Percentiles rank a stretch among this genome's conserved stretches.
Conservation (phyloP, 495 filamentous ascomycete genomes). For the Parachaetomium inaequale region DNA sequence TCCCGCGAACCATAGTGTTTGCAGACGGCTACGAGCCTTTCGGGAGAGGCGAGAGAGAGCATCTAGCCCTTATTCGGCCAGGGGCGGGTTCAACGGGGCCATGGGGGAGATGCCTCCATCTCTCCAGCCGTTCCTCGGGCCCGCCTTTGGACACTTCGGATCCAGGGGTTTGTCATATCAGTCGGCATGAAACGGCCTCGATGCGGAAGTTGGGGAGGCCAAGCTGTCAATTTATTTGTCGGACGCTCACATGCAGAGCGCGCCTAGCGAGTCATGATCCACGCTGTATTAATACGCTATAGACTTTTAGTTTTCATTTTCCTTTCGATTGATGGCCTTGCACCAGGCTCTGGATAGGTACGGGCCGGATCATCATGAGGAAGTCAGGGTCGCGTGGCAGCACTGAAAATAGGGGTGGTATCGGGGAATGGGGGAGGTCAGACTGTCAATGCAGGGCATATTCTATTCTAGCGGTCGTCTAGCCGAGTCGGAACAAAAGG, state of each 20-base stretch:
- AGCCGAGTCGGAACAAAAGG: not conserved
- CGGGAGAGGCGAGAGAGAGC: not conserved
- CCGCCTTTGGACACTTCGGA: not conserved
- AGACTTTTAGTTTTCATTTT: slow-evolving; percentile 21
- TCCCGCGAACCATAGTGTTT: not conserved
- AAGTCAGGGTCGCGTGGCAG: not conserved
- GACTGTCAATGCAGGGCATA: slow-evolving; percentile 7
- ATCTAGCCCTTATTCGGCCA: not conserved
- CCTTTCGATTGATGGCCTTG: not conserved
- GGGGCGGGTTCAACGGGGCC: not conserved
- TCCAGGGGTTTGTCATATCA: not conserved
- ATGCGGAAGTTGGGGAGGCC: not conserved
- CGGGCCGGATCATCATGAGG: not conserved
- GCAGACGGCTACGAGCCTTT: not conserved
- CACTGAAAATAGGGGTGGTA: not conserved
- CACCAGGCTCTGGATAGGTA: not conserved
- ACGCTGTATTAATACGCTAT: slow-evolving; percentile 27
- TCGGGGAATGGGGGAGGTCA: not conserved
- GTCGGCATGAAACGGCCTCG: not conserved
- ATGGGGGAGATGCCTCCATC: not conserved
- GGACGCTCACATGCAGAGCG: slow-evolving; percentile 4
- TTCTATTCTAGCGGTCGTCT: not conserved
- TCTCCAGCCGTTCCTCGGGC: not conserved
- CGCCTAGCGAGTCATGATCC: slow-evolving; percentile 12
- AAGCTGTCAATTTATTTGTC: slow-evolving; percentile 1